Conservation (phyloP, 2,329 filamentous ascomycete species). For the Pestalotiopsis sp. region DNA sequence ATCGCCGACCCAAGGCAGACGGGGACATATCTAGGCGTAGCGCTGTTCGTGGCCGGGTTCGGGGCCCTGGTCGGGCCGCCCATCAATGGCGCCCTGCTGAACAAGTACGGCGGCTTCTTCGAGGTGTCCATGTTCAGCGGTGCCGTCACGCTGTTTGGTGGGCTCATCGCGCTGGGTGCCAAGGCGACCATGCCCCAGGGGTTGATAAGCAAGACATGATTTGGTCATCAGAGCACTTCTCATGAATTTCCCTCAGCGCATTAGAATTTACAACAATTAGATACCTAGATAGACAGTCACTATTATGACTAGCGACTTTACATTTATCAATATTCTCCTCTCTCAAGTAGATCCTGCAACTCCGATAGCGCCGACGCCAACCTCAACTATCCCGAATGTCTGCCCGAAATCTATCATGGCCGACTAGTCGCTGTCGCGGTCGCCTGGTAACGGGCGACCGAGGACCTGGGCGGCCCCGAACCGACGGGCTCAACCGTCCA, state of each 20-base stretch:
- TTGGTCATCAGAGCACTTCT: too few species aligned
- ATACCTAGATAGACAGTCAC: too few species aligned
- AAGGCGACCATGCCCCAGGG: slow-evolving; percentile 25
- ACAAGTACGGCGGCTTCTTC: slow-evolving; percentile 36
- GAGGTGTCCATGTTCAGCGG: slow-evolving; percentile 31
- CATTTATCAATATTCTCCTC: too few species aligned
- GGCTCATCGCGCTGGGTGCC: slow-evolving; percentile 31
- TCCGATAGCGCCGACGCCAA: too few species aligned
- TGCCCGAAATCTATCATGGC: neutral
- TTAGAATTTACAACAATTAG: too few species aligned
- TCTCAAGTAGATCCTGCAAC: too few species aligned
- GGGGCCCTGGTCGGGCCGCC: slow-evolving; percentile 49
- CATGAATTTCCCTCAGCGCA: too few species aligned
- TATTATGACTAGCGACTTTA: too few species aligned
- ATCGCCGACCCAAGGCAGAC: slow-evolving; percentile 49
- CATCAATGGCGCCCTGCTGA: slow-evolving; percentile 43
- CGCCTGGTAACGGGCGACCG: neutral
- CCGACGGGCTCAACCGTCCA: neutral
- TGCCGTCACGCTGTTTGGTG: slow-evolving; percentile 33
- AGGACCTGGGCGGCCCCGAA: neutral
- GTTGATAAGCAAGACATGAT: neutral
- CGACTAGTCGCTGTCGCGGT: neutral
- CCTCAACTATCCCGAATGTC: too few species aligned
- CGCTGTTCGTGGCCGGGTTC: slow-evolving; percentile 41
- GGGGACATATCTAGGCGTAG: slow-evolving; percentile 57